phyloP scores from a whole-genome alignment of 148 eudicot species.

The Tetragonia tetragonoides region DNA sequence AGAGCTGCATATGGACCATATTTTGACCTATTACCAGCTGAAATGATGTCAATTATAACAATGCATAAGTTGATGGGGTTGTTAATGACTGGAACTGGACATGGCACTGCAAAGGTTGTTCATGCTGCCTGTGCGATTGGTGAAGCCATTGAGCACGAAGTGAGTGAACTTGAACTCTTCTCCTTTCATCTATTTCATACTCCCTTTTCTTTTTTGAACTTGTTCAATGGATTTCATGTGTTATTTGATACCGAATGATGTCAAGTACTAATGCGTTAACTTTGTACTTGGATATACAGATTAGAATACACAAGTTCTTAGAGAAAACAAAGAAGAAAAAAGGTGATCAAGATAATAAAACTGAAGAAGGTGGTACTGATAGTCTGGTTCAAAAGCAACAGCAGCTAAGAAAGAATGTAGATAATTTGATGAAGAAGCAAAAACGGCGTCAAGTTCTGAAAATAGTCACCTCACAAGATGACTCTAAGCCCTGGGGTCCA shows the following conservation, averaged over 20 bases:
- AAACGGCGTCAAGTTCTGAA: conserved; percentile 59
- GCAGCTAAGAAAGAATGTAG: conserved; percentile 51
- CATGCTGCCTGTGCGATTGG: conserved; percentile 79
- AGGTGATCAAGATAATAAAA: conserved; percentile 24
- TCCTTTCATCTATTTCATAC: conserved; percentile 7
- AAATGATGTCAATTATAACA: conserved; percentile 88
- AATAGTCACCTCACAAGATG: conserved; percentile 51
- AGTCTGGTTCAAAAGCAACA: conserved; percentile 40
- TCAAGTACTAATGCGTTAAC: neutral
- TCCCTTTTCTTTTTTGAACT: neutral
- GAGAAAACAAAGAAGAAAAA: conserved; percentile 66
- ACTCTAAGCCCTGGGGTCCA: conserved; percentile 64
- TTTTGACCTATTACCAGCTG: conserved; percentile 75
- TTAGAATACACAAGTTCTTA: conserved; percentile 66
- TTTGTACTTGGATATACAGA: conserved; percentile 35
- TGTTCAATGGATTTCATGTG: neutral
- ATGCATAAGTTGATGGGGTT: conserved; percentile 90
- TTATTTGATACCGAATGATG: neutral
- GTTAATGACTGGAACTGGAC: conserved; percentile 73
- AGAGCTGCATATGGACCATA: conserved; percentile 61
- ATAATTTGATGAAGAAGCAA: conserved; percentile 72
- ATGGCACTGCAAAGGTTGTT: conserved; percentile 72
- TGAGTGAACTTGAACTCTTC: conserved; percentile 33
- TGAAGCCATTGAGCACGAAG: conserved; percentile 95
- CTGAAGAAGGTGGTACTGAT: conserved; percentile 38